These are phyloP conservation scores for Fraxinus sp. DNA, from an alignment of 305 asterid genomes.

Conservation along the genomic window DNA sequence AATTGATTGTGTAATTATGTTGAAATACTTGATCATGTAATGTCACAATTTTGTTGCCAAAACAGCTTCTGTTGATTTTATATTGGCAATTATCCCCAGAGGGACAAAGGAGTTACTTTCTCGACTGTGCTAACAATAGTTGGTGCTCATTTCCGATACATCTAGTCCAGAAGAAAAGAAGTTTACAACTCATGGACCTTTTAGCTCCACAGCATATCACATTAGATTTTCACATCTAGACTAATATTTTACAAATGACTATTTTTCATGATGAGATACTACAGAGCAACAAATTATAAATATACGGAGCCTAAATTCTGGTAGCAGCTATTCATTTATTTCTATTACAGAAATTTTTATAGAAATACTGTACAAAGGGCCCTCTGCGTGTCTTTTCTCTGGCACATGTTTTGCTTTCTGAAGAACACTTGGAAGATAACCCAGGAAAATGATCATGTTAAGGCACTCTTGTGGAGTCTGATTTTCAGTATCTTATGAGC, in stretches of 20 bases:
- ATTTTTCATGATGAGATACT: conserved; percentile 11
- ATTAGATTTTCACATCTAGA: conserved; percentile 5
- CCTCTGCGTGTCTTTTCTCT: conserved; percentile 16
- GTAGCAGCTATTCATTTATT: conserved; percentile 32
- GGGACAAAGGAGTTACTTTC: background rate
- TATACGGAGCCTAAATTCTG: conserved; percentile 33
- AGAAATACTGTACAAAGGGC: conserved; percentile 40
- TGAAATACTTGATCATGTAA: background rate
- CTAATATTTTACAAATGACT: conserved; percentile 22
- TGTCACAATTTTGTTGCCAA: background rate
- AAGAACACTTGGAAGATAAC: conserved; percentile 9
- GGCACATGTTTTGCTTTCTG: conserved; percentile 9
- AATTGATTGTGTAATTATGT: background rate
- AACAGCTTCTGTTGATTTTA: background rate
- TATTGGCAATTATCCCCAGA: background rate
- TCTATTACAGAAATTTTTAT: conserved; percentile 26
- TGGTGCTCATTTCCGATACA: background rate
- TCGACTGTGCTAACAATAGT: background rate
- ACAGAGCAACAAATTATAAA: conserved; percentile 7
- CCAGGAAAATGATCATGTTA: background rate
- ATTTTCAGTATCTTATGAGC: conserved; percentile 10
- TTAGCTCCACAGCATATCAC: background rate
- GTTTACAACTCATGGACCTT: background rate
- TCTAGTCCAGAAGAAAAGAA: background rate
- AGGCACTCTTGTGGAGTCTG: conserved; percentile 21